Conservation (phyloP, 164 flowering plant genomes). For the Amborella trichopoda region DNA sequence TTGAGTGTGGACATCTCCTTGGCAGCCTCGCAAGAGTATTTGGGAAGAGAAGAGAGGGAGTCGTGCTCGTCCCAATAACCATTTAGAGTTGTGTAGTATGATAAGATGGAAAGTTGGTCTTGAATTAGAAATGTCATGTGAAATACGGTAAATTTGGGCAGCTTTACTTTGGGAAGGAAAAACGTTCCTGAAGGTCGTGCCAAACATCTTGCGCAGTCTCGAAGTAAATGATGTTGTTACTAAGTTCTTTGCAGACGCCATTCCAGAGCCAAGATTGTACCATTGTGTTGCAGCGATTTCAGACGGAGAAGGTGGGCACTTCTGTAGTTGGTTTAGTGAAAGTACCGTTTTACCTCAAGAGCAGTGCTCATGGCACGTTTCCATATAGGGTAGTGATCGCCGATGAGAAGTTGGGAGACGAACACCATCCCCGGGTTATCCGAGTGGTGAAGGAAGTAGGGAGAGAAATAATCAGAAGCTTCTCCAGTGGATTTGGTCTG, state of each 20-base stretch:
- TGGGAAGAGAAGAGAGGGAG: not conserved
- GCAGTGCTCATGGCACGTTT: not conserved
- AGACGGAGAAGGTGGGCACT: not conserved
- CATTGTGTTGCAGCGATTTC: not conserved
- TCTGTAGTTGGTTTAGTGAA: not conserved
- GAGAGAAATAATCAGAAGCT: no score
- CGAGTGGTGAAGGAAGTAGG: not conserved
- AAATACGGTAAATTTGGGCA: not conserved
- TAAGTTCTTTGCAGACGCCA: not conserved
- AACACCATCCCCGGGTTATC: not conserved
- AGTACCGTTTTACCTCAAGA: not conserved
- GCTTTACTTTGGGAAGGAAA: not conserved
- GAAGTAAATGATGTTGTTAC: not conserved
- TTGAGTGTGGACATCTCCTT: not conserved
- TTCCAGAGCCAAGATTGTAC: not conserved
- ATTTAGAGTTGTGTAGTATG: not conserved
- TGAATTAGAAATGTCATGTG: not conserved
- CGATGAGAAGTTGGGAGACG: not conserved
- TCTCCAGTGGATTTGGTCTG: no score
- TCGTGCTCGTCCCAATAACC: not conserved
- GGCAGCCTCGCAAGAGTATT: not conserved
- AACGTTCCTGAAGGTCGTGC: not conserved
- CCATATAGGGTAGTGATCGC: not conserved
- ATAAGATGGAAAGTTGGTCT: not conserved
- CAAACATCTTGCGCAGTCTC: not conserved